Evolutionary conservation across 352 stramenopile species (phyloP), one percentile per base, ranked within the genome.

Genomic region (Thalassiosira mediterranea): DNA sequence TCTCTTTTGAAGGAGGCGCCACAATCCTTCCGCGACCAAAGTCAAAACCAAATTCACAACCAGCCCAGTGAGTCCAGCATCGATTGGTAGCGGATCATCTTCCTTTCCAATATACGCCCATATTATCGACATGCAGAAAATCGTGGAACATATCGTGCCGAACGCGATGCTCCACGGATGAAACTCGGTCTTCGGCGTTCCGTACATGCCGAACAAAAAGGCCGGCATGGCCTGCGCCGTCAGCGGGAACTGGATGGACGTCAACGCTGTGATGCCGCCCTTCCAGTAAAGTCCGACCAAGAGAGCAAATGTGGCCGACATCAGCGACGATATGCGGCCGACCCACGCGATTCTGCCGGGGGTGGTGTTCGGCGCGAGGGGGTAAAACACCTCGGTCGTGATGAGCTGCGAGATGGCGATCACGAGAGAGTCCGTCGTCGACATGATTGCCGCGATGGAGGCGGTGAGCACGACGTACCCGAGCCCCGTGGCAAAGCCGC

Each of bases 391-490:
- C 59, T 79, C 70, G 0, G 52, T 34, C 2, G 62, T 74, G 11
- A 79, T 15, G 1, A 75, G 40, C 19, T 79, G 70, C 17, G 61
- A 79, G 11, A 61, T 74, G 11, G 51, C 60, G 46, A 79, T 75
- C 13, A 79, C 25, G 3, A 79, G 28, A 25, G 70, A 79, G 25
- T 79, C 70, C 4, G 70, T 51, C n/a, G 70, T 79, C 44, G 34
- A 65, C 70, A 79, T 79, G 32, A 79, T 69, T 15, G 70, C 70
- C 46, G 70, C 70, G 4, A 79, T 15, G 2, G 47, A 62, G 13
- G 70, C 37, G 26, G 62, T 73, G 3, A 68, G 3, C 21, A 59
- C 53, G 28, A 78, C 60, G 28, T 67, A 57, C 52, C 46, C 64
- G 1, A 42, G 34, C 7, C 13, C 13, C 34, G 34, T 42, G 34